Evolutionary conservation across 2,329 filamentous ascomycete species (phyloP).

Genomic region (Lachnellula hyalina): DNA sequence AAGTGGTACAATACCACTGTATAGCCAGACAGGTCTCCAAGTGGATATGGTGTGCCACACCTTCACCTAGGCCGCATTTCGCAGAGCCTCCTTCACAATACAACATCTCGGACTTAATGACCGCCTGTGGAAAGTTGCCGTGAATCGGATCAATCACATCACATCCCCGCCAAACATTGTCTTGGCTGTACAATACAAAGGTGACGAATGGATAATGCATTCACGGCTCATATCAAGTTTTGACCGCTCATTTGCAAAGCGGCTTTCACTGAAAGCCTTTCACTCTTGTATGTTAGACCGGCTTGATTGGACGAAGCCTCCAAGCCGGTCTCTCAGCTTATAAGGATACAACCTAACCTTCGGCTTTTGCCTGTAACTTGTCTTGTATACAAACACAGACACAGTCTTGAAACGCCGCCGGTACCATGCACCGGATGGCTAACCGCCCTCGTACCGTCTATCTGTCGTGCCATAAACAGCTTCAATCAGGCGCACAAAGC

Average conservation of each 20-base stretch:
- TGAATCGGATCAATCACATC: too few species aligned
- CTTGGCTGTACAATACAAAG: background rate
- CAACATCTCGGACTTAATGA: too few species aligned
- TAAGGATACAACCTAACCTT: background rate
- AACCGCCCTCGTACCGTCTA: background rate
- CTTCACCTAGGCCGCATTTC: too few species aligned
- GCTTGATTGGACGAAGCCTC: background rate
- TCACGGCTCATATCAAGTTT: background rate
- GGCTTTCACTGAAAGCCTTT: background rate
- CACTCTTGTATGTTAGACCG: background rate
- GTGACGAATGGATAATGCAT: background rate
- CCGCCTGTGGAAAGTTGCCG: too few species aligned
- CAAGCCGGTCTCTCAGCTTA: too few species aligned
- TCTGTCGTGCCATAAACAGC: background rate
- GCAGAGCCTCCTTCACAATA: too few species aligned
- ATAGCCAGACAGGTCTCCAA: too few species aligned
- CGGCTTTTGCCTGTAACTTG: background rate
- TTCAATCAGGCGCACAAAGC: slow-evolving; percentile 41
- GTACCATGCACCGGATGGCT: background rate
- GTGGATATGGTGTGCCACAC: too few species aligned
- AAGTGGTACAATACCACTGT: too few species aligned
- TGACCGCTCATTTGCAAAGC: background rate
- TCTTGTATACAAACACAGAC: too few species aligned
- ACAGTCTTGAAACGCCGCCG: background rate
- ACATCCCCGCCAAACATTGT: too few species aligned